Evolutionary conservation across 768 basidiomycete species (phyloP).

Genomic region (Xerocomellus intermedius): DNA sequence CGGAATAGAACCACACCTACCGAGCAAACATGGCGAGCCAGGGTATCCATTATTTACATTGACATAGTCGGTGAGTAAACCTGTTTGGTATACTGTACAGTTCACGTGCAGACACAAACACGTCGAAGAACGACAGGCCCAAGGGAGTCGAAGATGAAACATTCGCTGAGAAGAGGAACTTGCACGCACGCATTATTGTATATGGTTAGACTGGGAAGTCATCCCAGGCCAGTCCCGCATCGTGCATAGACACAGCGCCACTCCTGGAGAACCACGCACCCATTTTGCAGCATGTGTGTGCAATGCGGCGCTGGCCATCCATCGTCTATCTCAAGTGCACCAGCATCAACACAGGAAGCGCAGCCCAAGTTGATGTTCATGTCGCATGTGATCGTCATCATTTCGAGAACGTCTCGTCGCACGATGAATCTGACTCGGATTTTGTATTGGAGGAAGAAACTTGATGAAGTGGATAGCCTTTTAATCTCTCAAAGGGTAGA

Average conservation of each 20-base stretch:
- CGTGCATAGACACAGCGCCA: constrained; percentile 7
- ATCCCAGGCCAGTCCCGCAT: background rate
- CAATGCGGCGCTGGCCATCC: background rate
- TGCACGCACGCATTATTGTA: background rate
- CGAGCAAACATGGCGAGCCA: background rate
- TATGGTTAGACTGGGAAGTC: background rate
- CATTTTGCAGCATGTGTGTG: constrained; percentile 9
- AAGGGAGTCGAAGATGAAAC: background rate
- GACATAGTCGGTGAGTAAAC: background rate
- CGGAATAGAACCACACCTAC: background rate
- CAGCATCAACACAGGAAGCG: background rate
- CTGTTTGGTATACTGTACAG: too few relatives aligned
- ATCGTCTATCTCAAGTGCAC: too few relatives aligned
- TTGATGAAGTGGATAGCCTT: too few relatives aligned
- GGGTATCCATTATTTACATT: background rate
- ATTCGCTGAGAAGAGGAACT: background rate
- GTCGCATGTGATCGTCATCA: background rate
- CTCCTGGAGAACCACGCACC: constrained; percentile 16
- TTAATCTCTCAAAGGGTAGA: too few relatives aligned
- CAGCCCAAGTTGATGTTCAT: background rate
- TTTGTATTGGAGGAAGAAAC: too few relatives aligned
- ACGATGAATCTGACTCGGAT: too few relatives aligned
- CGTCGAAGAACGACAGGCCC: background rate
- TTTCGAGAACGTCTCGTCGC: too few relatives aligned
- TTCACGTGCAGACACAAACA: background rate